Percentiles rank a stretch among this genome's conserved stretches.
phyloP scores from a whole-genome alignment of 768 basidiomycete species.

The Kwoniella sp. region DNA sequence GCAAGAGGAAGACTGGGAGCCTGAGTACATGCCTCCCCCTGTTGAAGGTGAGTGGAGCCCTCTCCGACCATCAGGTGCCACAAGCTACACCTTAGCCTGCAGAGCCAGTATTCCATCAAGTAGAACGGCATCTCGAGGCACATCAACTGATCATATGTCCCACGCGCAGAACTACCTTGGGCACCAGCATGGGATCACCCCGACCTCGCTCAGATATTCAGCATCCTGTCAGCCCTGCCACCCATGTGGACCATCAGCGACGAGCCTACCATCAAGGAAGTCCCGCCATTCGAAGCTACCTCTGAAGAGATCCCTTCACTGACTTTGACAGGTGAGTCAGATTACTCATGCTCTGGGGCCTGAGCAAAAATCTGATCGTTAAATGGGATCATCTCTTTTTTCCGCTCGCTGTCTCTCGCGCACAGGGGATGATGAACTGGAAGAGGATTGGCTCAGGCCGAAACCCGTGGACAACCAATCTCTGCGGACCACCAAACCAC shows the following conservation, averaged over 20 bases:
- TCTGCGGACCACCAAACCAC: background rate
- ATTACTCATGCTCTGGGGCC: background rate
- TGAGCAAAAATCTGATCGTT: background rate
- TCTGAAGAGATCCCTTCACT: background rate
- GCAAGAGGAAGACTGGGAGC: slow-evolving; percentile 58
- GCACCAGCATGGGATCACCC: slow-evolving; percentile 24
- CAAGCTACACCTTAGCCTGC: background rate
- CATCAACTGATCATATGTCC: background rate
- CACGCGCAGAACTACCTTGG: slow-evolving; percentile 19
- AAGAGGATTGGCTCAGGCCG: slow-evolving; percentile 22
- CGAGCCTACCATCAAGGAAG: slow-evolving; percentile 11
- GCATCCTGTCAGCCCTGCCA: slow-evolving; percentile 6
- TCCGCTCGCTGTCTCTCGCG: too few relatives aligned
- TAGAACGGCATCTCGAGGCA: background rate
- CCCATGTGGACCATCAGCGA: slow-evolving; percentile 14
- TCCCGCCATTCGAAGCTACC: slow-evolving; percentile 8
- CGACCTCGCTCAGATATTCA: slow-evolving; percentile 15
- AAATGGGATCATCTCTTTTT: background rate
- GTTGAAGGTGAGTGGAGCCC: slow-evolving; percentile 7
- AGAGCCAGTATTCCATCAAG: too few relatives aligned
- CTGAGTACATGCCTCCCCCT: slow-evolving; percentile 22
- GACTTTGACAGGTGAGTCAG: slow-evolving; percentile 8
- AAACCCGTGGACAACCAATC: slow-evolving; percentile 3
- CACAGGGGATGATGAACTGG: slow-evolving; percentile 20
- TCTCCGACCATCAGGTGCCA: background rate